Percentiles rank a stretch among this genome's conserved stretches.
phyloP scores from a whole-genome alignment of 805 yeast species.

The Clavispora fructus region DNA sequence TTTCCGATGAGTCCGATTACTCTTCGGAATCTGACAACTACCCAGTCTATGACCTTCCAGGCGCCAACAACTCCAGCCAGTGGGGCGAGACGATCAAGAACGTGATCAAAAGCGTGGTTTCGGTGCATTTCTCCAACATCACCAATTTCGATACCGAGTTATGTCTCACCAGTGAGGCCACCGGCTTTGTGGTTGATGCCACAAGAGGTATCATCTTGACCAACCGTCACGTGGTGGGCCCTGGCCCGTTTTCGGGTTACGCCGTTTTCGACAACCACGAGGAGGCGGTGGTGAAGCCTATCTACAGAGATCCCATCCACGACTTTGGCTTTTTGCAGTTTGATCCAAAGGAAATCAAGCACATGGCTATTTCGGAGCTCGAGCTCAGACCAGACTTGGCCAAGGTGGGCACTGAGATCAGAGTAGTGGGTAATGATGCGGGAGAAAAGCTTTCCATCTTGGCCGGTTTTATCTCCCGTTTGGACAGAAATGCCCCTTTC shows the following conservation, averaged over 20 bases:
- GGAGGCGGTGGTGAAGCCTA: constrained; percentile 79
- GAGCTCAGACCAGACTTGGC: constrained; percentile 77
- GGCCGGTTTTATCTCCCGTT: constrained; percentile 78
- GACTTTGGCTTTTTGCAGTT: constrained; percentile 88
- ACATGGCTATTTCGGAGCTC: constrained; percentile 65
- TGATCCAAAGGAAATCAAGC: constrained; percentile 64
- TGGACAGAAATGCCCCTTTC: constrained; percentile 92
- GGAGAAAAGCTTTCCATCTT: constrained; percentile 89
- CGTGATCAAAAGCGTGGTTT: constrained; percentile 82
- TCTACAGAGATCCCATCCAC: constrained; percentile 91
- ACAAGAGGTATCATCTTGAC: constrained; percentile 78
- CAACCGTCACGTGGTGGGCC: constrained; percentile 91
- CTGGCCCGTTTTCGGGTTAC: constrained; percentile 90
- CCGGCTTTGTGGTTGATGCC: constrained; percentile 90
- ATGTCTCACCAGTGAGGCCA: constrained; percentile 82
- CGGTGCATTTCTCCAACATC: constrained; percentile 85
- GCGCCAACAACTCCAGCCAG: constrained; percentile 15
- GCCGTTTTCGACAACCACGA: constrained; percentile 94
- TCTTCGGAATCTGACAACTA: constrained; percentile 6
- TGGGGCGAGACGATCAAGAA: constrained; percentile 82
- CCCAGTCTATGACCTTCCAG: constrained; percentile 12
- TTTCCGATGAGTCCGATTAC: constrained; percentile 3
- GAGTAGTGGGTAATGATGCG: constrained; percentile 95
- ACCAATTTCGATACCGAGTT: constrained; percentile 81
- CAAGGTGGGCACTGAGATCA: constrained; percentile 84